Base-by-base conservation (phyloP, 2,329 filamentous ascomycete species). In the Aureobasidium mangrovei region DNA sequence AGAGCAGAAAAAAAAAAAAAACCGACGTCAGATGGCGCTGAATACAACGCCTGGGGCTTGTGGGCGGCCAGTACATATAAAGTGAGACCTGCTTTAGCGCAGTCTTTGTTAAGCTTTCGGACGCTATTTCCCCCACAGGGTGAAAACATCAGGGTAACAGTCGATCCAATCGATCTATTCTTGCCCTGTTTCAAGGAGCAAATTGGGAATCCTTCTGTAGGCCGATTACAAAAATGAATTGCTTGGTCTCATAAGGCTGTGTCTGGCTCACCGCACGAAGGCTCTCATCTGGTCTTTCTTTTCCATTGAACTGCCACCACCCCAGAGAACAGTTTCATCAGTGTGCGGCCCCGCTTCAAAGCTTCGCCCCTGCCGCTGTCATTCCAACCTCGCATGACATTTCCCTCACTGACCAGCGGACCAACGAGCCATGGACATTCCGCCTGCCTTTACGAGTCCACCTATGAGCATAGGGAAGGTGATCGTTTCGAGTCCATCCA, bases 171-270 rank as follows among this genome's bases (percentile, higher is more conserved):
- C 47, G 12, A 28, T 29, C 47, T 38, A 8, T 51, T 18, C n/a
- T 18, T 35, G 8, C 29, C 38, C 29, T 51, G 47, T 51, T 51
- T 51, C 47, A 51, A 51, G 47, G 38, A 51, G 47, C 47, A 51
- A 42, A 51, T 51, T 51, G 18, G 10, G 32, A 41, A 51, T 42
- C 31, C 47, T 35, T 35, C 38, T 26, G n/a, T 9, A 33, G 4
- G 8, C n/a, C 8, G 10, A n/a, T 41, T 3, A 26, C 18, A 4
- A 10, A 10, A 35, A 10, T 10, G 18, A 18, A 18, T 18, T 18
- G 18, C 28, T 2, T 6, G n/a, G n/a, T 24, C 6, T 41, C 39
- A 41, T 41, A 28, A 40, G 38, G 29, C 38, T 42, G 18, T 42
- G 6, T 9, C 9, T 41, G 18, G 18, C 18, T 18, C 18, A 18